Percentiles rank a stretch among this genome's conserved stretches.
phyloP scores from a whole-genome alignment of 495 filamentous ascomycete species.

The Penicillium dipodomyicola region DNA sequence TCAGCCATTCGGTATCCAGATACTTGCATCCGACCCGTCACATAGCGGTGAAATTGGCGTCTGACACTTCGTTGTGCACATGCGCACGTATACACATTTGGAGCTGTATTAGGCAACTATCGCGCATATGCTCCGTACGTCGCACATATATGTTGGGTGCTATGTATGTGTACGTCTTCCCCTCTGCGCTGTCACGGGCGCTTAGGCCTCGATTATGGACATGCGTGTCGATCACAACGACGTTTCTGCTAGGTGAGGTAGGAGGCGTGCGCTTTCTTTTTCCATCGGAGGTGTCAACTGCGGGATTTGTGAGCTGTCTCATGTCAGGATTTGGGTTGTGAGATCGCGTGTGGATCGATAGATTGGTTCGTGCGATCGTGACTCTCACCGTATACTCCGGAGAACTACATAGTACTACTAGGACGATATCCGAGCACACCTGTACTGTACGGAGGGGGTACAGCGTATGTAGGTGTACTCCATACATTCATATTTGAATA shows the following conservation, averaged over 20 bases:
- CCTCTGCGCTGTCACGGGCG: neutral
- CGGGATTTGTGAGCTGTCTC: slow-evolving; percentile 25
- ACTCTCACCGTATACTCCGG: slow-evolving; percentile 3
- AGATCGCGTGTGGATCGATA: slow-evolving; percentile 21
- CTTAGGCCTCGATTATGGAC: neutral
- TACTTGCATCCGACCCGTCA: slow-evolving; percentile 21
- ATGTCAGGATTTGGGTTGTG: slow-evolving; percentile 23
- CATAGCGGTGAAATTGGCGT: slow-evolving; percentile 24
- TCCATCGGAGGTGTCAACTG: slow-evolving; percentile 19
- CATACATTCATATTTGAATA: neutral
- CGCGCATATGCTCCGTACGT: neutral
- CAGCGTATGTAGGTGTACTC: too few species aligned
- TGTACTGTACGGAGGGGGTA: neutral
- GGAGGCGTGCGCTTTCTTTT: neutral
- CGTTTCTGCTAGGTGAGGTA: neutral
- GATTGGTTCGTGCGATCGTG: slow-evolving; percentile 9
- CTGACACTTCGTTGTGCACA: neutral
- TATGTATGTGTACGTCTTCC: neutral
- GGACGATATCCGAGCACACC: neutral
- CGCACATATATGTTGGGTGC: neutral
- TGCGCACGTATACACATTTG: neutral
- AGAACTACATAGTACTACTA: neutral
- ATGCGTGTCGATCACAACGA: neutral
- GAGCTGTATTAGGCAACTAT: neutral
- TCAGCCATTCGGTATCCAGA: neutral